Conservation (phyloP, 306 rosid species). For the Mucuna pruriens region DNA sequence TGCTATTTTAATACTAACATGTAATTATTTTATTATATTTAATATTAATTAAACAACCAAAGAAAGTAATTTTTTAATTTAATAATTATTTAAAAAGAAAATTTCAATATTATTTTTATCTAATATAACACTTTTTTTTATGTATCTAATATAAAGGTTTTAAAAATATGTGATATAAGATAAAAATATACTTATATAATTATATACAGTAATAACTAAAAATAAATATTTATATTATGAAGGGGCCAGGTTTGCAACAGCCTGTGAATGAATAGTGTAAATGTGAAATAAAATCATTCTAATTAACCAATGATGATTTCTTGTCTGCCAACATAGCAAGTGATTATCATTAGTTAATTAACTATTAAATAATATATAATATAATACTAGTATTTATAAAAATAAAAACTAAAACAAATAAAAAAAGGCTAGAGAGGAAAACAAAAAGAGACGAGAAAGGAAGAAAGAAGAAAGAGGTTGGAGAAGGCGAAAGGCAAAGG, state of each 20-base stretch:
- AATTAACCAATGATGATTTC: conserved; percentile 24
- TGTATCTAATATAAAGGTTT: too few species aligned
- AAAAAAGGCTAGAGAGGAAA: background rate
- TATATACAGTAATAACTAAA: background rate
- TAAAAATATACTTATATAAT: too few species aligned
- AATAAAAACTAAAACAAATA: background rate
- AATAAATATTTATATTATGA: background rate
- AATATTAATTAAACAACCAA: too few species aligned
- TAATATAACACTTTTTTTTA: too few species aligned
- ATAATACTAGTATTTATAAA: background rate
- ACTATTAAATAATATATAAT: background rate
- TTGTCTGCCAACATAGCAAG: conserved; percentile 23
- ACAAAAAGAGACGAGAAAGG: background rate
- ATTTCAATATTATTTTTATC: too few species aligned
- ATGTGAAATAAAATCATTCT: background rate
- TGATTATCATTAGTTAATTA: background rate
- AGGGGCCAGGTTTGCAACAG: conserved; percentile 22
- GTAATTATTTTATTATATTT: background rate
- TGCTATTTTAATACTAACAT: too few species aligned
- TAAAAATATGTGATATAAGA: too few species aligned
- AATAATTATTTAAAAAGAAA: too few species aligned
- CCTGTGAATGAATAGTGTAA: background rate
- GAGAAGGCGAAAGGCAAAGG: conserved; percentile 42
- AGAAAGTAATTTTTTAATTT: too few species aligned
- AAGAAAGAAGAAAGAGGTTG: conserved; percentile 21